phyloP scores from a whole-genome alignment of 192 early-diverging fungal genomes.

The Coemansia sp. region DNA sequence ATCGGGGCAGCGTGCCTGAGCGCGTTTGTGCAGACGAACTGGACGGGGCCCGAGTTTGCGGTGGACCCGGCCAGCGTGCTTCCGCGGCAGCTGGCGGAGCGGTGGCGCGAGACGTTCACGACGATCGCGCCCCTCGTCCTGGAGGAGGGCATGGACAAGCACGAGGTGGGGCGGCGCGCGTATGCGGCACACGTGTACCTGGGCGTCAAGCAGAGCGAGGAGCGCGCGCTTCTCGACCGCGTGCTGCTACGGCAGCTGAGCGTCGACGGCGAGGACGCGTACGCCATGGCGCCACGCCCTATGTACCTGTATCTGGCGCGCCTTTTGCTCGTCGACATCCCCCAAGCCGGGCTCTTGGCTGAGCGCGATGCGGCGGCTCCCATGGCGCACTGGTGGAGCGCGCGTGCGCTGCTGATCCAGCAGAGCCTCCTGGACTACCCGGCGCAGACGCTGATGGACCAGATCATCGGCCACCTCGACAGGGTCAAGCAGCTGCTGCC shows the following conservation, averaged over 20 bases:
- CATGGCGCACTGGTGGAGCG: slow-evolving; percentile 71
- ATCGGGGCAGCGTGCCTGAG: slow-evolving; percentile 74
- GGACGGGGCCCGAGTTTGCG: slow-evolving; percentile 81
- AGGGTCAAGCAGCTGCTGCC: slow-evolving; percentile 13
- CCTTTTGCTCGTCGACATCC: slow-evolving; percentile 63
- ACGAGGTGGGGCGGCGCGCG: slow-evolving; percentile 47
- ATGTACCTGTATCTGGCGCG: slow-evolving; percentile 69
- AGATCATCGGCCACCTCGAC: slow-evolving; percentile 26
- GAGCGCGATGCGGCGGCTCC: slow-evolving; percentile 21
- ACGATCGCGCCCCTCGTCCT: slow-evolving; percentile 24
- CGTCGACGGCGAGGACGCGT: slow-evolving; percentile 83
- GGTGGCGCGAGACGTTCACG: slow-evolving; percentile 30
- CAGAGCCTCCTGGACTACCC: slow-evolving; percentile 59
- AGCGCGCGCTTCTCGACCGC: slow-evolving; percentile 27
- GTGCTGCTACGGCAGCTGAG: slow-evolving; percentile 56
- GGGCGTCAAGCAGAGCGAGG: slow-evolving; percentile 40
- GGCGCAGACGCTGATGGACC: slow-evolving; percentile 60
- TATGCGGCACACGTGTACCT: slow-evolving; percentile 41
- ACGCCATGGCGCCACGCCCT: slow-evolving; percentile 70
- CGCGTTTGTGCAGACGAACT: slow-evolving; percentile 81
- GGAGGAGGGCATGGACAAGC: slow-evolving; percentile 44
- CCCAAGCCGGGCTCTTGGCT: slow-evolving; percentile 9
- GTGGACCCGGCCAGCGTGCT: slow-evolving; percentile 63
- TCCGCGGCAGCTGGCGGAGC: slow-evolving; percentile 32
- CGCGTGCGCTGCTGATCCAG: slow-evolving; percentile 72